Percentiles rank a stretch among this genome's conserved stretches.
phyloP scores from a whole-genome alignment of 1,139 yeast genomes.

The Geotrichum australiense region DNA sequence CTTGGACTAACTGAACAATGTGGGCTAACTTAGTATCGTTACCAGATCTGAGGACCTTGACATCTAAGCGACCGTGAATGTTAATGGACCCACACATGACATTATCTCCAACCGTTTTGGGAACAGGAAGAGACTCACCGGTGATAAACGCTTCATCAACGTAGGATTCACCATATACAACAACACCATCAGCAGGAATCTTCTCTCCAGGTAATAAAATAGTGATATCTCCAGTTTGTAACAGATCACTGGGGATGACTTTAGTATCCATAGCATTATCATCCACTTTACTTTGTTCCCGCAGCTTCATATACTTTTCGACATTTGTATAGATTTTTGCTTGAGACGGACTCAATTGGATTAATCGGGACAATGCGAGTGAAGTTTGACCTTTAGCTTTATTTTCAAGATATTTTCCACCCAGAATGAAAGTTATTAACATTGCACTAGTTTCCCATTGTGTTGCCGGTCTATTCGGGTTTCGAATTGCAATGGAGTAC shows the following conservation, averaged over 20 bases:
- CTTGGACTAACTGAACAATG: constrained; percentile 76
- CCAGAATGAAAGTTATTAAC: constrained; percentile 73
- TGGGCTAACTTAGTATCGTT: constrained; percentile 81
- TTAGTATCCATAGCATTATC: constrained; percentile 25
- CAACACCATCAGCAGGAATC: constrained; percentile 85
- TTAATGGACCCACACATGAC: constrained; percentile 92
- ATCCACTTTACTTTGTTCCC: constrained; percentile 8
- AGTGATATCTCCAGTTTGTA: constrained; percentile 72
- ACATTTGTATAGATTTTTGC: constrained; percentile 48
- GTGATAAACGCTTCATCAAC: constrained; percentile 84
- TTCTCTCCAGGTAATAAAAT: constrained; percentile 79
- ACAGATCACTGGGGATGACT: constrained; percentile 58
- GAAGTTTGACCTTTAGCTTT: constrained; percentile 93
- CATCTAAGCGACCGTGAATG: constrained; percentile 64
- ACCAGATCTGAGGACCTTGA: constrained; percentile 65
- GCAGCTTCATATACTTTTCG: constrained; percentile 19
- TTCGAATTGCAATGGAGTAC: constrained; percentile 36
- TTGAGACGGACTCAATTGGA: constrained; percentile 72
- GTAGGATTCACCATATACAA: constrained; percentile 71
- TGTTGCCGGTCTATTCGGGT: constrained; percentile 49
- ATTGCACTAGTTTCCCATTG: constrained; percentile 83
- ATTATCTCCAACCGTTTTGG: constrained; percentile 50
- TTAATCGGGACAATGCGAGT: constrained; percentile 70
- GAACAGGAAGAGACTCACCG: constrained; percentile 78
- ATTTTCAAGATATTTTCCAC: constrained; percentile 88